phyloP scores from a whole-genome alignment of 345 rosid genomes.

The Eucalyptus pauciflora region DNA sequence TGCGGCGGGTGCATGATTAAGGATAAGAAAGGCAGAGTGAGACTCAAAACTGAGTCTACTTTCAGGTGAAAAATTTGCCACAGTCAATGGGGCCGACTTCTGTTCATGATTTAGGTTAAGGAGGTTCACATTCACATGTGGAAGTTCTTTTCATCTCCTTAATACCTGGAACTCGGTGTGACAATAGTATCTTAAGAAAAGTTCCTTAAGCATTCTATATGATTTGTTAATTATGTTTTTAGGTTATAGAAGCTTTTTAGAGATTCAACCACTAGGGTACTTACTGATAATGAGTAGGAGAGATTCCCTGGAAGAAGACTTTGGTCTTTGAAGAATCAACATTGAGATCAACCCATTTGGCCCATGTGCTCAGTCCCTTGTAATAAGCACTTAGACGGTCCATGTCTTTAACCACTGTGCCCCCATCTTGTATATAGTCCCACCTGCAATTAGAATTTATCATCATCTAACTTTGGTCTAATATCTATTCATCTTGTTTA shows the following conservation, averaged over 20 bases:
- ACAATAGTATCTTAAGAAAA: not conserved
- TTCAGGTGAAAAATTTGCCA: not conserved
- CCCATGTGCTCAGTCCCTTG: slow-evolving; percentile 79
- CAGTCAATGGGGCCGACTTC: not conserved
- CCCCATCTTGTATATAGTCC: slow-evolving; percentile 68
- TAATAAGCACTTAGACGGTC: slow-evolving; percentile 61
- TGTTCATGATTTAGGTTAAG: not conserved
- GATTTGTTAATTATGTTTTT: not conserved
- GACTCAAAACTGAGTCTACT: not conserved
- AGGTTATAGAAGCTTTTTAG: not conserved
- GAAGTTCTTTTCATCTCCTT: not conserved
- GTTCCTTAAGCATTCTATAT: not conserved
- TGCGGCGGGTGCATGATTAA: not conserved
- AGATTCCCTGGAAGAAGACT: slow-evolving; percentile 92
- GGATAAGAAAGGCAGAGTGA: not conserved
- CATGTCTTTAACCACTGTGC: slow-evolving; percentile 40
- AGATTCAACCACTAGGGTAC: slow-evolving; percentile 1
- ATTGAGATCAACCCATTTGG: slow-evolving; percentile 67
- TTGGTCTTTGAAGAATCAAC: slow-evolving; percentile 49
- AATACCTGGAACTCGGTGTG: not conserved
- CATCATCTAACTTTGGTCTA: not conserved
- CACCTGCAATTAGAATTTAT: slow-evolving; percentile 30
- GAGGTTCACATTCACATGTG: not conserved
- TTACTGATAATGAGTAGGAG: slow-evolving; percentile 88
- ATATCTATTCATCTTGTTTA: not conserved